Conservation (phyloP, 345 rosid species). For the Eucalyptus pauciflora region DNA sequence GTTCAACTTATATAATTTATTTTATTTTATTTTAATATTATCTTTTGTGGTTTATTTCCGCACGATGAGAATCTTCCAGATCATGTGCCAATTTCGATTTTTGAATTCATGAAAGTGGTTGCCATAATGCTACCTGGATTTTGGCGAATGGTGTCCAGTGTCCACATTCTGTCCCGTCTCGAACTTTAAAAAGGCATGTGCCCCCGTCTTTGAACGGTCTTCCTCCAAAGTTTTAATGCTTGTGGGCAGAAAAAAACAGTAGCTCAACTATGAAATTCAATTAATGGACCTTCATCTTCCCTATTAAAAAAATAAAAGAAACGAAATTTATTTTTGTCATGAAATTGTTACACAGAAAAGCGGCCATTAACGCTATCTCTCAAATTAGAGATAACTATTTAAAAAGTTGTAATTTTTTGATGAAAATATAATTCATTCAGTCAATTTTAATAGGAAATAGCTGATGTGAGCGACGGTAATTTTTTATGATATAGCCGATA, state of each 20-base stretch:
- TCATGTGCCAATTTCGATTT: not conserved
- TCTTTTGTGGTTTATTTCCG: not conserved
- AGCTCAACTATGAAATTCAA: not conserved
- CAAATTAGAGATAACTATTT: not conserved
- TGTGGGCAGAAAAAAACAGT: not conserved
- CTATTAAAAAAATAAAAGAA: not conserved
- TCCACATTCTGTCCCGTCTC: not conserved
- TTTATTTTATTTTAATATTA: not conserved
- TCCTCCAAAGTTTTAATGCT: not conserved
- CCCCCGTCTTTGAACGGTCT: not conserved
- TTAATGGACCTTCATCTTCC: not conserved
- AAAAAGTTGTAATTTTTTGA: not conserved
- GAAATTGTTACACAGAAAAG: not conserved
- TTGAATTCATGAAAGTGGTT: not conserved
- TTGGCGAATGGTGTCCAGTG: not conserved
- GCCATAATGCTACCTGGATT: not conserved
- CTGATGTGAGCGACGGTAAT: fast-evolving
- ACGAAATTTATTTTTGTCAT: not conserved
- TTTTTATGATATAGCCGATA: fast-evolving
- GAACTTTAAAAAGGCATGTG: not conserved
- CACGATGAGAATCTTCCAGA: not conserved
- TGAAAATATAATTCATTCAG: not conserved
- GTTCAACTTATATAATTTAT: not conserved
- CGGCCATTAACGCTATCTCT: not conserved
- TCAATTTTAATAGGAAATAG: not conserved